A percentile compares a stretch with the other conserved stretches of the same genome.
Evolutionary conservation across 106 monocot genomes (phyloP).

Genomic region (Xerophyta viscosa): DNA sequence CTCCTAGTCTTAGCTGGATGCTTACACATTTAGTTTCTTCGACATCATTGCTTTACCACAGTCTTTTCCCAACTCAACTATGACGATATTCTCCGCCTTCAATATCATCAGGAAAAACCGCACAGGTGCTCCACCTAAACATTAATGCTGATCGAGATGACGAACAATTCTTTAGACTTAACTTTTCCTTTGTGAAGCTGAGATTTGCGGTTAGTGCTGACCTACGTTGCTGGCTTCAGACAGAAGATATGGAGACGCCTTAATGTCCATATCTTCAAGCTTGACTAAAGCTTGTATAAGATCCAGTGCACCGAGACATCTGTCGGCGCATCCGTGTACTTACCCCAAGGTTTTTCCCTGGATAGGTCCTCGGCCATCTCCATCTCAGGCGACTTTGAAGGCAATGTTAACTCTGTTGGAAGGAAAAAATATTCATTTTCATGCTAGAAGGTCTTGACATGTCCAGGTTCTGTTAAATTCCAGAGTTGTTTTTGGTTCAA

Average conservation of each 20-base stretch:
- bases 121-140: too few species aligned
- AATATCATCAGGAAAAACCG: not conserved
- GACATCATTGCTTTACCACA: constrained; percentile 9
- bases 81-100: constrained; percentile 6
- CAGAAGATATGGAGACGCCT: not conserved
- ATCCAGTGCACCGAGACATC: constrained; percentile 21
- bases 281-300: constrained; percentile 54
- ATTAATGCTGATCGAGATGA: too few species aligned
- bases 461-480: constrained; percentile 51
- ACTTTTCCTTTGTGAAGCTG: not conserved
- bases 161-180: too few species aligned
- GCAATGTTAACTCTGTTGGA: constrained; percentile 49
- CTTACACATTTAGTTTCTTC: constrained; percentile 9
- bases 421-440: constrained; percentile 49
- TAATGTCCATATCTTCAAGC: constrained; percentile 21
- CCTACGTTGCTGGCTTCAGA: not conserved
- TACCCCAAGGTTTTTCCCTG: constrained; percentile 21
- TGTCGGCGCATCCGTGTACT: constrained; percentile 1
- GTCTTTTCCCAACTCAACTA: constrained; percentile 14
- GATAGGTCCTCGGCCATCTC: constrained; percentile 53
- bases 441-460: constrained; percentile 33
- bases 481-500: constrained; percentile 59
- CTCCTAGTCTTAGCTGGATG: constrained; percentile 13
- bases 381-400: constrained; percentile 38
- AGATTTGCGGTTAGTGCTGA: not conserved